Percentiles rank a stretch among this genome's conserved stretches.
Evolutionary conservation across 148 eudicot species (phyloP).

Genomic region (Polygonum aviculare): DNA sequence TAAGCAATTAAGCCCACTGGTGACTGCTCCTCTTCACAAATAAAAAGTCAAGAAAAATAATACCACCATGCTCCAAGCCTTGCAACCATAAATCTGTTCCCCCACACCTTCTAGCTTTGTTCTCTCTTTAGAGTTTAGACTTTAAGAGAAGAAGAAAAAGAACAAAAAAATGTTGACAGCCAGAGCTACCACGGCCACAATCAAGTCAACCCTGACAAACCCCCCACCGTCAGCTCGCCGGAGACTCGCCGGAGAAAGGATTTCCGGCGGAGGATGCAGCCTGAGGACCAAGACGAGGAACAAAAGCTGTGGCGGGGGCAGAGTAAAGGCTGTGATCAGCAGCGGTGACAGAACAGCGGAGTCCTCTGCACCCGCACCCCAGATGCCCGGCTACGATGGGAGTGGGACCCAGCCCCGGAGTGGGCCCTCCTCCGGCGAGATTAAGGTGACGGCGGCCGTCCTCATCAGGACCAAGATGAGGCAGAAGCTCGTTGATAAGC

Average conservation of each 20-base stretch:
- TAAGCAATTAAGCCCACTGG: neutral
- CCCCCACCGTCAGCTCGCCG: slow-evolving; percentile 15
- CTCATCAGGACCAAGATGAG: slow-evolving; percentile 68
- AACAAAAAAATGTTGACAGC: neutral
- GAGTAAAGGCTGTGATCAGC: slow-evolving; percentile 55
- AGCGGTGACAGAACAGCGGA: slow-evolving; percentile 37
- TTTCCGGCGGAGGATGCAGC: slow-evolving; percentile 16
- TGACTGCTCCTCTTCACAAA: neutral
- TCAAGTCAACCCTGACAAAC: neutral
- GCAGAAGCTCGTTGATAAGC: slow-evolving; percentile 51
- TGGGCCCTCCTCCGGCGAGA: slow-evolving; percentile 11
- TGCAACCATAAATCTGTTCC: neutral
- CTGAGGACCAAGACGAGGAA: slow-evolving; percentile 9
- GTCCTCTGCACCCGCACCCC: slow-evolving; percentile 25
- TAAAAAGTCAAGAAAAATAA: neutral
- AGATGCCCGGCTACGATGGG: neutral
- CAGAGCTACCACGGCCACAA: neutral
- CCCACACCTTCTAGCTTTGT: neutral
- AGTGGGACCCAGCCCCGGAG: neutral
- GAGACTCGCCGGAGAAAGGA: slow-evolving; percentile 13
- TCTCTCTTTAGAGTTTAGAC: neutral
- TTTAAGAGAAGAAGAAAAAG: neutral
- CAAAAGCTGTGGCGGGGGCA: slow-evolving; percentile 4
- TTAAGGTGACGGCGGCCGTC: slow-evolving; percentile 56
- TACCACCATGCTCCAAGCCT: neutral